Conservation (phyloP, 2,329 filamentous ascomycete species). For the Ciborinia camelliae region DNA sequence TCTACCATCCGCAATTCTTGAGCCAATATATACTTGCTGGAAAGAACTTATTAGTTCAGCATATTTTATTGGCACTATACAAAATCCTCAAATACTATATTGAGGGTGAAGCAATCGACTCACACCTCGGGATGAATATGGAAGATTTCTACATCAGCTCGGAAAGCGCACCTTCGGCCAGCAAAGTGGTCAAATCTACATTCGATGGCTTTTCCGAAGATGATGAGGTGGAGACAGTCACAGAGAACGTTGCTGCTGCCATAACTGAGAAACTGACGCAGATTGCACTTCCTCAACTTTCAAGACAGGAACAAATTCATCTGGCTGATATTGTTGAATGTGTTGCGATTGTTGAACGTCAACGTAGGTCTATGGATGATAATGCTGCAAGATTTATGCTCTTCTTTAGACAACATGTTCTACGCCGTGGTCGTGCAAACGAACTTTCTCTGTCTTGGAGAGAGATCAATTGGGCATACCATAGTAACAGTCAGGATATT, state of each 20-base stretch:
- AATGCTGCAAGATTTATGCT: conserved; percentile 85
- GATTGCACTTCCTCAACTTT: conserved; percentile 73
- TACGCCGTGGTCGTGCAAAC: conserved; percentile 63
- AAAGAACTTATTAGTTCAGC: conserved; percentile 68
- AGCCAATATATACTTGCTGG: conserved; percentile 82
- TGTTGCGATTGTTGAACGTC: conserved; percentile 76
- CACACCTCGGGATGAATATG: conserved; percentile 65
- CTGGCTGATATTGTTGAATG: conserved; percentile 83
- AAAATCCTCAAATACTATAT: conserved; percentile 78
- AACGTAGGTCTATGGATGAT: conserved; percentile 83
- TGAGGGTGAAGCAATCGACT: conserved; percentile 76
- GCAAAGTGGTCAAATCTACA: conserved; percentile 34
- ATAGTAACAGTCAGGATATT: conserved; percentile 85
- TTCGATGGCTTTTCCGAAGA: conserved; percentile 51
- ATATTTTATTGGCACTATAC: conserved; percentile 68
- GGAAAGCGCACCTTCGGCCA: conserved; percentile 27
- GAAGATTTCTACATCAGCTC: conserved; percentile 53
- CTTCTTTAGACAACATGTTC: conserved; percentile 77
- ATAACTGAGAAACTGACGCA: conserved; percentile 76
- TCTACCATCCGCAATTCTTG: conserved; percentile 90
- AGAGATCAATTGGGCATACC: conserved; percentile 82
- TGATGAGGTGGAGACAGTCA: conserved; percentile 61
- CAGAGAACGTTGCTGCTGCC: conserved; percentile 64
- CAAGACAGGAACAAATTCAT: conserved; percentile 81
- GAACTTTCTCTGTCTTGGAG: conserved; percentile 68